Conservation (phyloP, 1,284 basidiomycete species). For the Ustilago tritici region DNA sequence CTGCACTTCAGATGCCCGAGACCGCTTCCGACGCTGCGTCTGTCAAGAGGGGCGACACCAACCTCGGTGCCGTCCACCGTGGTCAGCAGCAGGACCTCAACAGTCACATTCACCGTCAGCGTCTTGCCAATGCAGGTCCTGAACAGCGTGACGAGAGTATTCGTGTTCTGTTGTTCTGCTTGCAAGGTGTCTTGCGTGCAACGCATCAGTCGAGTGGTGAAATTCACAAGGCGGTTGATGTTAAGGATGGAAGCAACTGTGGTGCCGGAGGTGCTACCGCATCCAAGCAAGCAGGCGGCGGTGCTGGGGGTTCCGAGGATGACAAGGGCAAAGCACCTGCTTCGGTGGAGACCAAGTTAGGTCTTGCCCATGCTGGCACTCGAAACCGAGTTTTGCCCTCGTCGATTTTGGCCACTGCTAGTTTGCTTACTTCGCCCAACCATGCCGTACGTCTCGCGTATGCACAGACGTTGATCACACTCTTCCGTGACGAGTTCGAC, state of each 20-base stretch:
- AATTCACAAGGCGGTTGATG: constrained; percentile 53
- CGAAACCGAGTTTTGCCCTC: constrained; percentile 54
- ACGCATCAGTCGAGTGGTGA: constrained; percentile 74
- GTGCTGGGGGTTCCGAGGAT: constrained; percentile 3
- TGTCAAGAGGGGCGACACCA: constrained; percentile 63
- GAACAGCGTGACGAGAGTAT: constrained; percentile 77
- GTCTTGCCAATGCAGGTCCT: constrained; percentile 63
- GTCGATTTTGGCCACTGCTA: constrained; percentile 47
- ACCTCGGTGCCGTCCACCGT: constrained; percentile 62
- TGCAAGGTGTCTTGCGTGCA: constrained; percentile 79
- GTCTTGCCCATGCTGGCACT: constrained; percentile 48
- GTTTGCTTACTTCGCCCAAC: constrained; percentile 56
- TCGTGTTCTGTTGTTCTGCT: constrained; percentile 78
- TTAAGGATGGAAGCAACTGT: constrained; percentile 2
- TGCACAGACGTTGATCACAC: constrained; percentile 57
- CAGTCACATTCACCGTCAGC: constrained; percentile 47
- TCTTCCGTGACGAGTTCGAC: constrained; percentile 54
- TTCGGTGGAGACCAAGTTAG: constrained; percentile 28
- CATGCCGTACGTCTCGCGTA: constrained; percentile 58
- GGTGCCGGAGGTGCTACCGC: neutral
- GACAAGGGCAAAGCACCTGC: constrained; percentile 51
- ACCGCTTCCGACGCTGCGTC: constrained; percentile 68
- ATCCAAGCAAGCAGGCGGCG: neutral
- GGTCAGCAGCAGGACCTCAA: constrained; percentile 42
- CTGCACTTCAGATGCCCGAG: constrained; percentile 78